Evolutionary conservation across 306 rosid genomes (phyloP), one percentile per base, ranked within the genome.

Genomic region (Coriaria nepalensis): DNA sequence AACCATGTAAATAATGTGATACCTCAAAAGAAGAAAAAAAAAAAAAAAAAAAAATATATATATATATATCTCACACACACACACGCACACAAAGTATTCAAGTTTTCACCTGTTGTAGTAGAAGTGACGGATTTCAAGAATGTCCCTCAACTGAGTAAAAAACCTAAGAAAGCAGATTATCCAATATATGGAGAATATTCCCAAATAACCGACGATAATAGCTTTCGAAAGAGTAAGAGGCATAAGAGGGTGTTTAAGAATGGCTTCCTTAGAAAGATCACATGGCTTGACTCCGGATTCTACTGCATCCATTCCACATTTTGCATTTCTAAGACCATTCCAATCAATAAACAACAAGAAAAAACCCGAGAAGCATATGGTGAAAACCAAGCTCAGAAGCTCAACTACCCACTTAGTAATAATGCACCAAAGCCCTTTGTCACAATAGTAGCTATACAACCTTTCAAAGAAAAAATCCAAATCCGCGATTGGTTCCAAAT

Each of bases 251-350:
- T 79, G 87, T 54, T 55, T 59, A 53, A 69, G 68, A 69, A 85
- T 77, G 60, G 95, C 98, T 63, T 90, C 98, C 55, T 75, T 85
- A 35, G 73, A 70, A 64, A 90, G 86, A 78, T 90, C 95, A 76
- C 98, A 90, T 32, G 92, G 94, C 69, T 85, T 85, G 15, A 54
- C 75, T 58, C 95, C 94, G 52, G 92, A 90, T 67, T 85, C 87
- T 35, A 90, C 81, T 5, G 98, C 98, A 71, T 85, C 76, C 85
- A 85, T 85, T 67, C 98, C 95, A 77, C 98, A 90, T 63, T 85
- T 85, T 1, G 94, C 94, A 71, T 81, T 85, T 35, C 85, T 80
- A 41, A 90, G 95, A 45, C 94, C 94, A 65, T 81, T 74, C 98
- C 98, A 90, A 65, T 90, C 98, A 65, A 90, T 92, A 49, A 43